Conservation (phyloP, 2,329 filamentous ascomycete species). For the Venturia nashicola region DNA sequence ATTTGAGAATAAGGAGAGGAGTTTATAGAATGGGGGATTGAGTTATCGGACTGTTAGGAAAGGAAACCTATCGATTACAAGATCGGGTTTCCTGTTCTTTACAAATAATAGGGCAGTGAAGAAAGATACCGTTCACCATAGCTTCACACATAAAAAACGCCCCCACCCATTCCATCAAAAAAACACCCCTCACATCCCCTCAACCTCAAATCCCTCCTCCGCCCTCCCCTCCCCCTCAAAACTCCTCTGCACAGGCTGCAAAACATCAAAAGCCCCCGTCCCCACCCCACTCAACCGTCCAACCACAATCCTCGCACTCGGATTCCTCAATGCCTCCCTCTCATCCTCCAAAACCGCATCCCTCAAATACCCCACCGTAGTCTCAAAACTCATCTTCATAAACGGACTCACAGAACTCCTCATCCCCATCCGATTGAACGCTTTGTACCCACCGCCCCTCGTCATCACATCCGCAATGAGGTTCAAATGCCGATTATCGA, state of each 20-base stretch:
- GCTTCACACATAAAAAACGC: neutral
- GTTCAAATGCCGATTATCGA: conserved; percentile 86
- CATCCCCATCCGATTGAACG: conserved; percentile 86
- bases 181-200: neutral
- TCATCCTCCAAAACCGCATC: conserved; percentile 86
- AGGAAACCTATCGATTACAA: too few relatives aligned
- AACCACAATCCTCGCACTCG: conserved; percentile 78
- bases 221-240: neutral
- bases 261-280: conserved; percentile 84
- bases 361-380: conserved; percentile 83
- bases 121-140: neutral
- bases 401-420: conserved; percentile 78
- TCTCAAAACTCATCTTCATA: conserved; percentile 99
- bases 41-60: too few relatives aligned
- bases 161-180: too few relatives aligned
- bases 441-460: conserved; percentile 73
- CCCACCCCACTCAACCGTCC: conserved; percentile 73
- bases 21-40: too few relatives aligned
- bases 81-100: too few relatives aligned
- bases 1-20: too few relatives aligned
- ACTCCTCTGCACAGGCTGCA: conserved; percentile 34
- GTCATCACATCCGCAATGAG: conserved; percentile 98
- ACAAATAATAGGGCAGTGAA: too few relatives aligned
- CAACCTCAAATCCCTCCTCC: conserved; percentile 3
- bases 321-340: conserved; percentile 75